phyloP scores from a whole-genome alignment of 192 early-diverging fungal species.

The Coemansia aciculifera region DNA sequence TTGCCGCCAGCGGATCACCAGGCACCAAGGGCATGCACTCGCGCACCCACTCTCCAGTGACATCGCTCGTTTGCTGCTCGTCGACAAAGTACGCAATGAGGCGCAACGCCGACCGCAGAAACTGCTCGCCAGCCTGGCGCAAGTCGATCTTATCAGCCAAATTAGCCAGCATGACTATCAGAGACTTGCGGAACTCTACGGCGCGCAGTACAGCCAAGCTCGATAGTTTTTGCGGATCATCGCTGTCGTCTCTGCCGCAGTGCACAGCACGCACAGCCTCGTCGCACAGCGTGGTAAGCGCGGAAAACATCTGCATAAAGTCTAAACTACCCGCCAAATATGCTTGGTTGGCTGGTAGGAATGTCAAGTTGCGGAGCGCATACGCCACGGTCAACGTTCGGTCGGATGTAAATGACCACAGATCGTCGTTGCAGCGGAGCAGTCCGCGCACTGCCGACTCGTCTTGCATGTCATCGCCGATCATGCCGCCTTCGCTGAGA shows the following conservation, averaged over 20 bases:
- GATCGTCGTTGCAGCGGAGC: constrained; percentile 34
- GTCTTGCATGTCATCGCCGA: constrained; percentile 50
- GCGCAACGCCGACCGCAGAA: constrained; percentile 26
- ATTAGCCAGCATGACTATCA: constrained; percentile 39
- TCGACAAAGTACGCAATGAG: constrained; percentile 48
- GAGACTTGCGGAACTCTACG: constrained; percentile 45
- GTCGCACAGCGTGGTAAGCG: constrained; percentile 27
- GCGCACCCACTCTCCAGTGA: constrained; percentile 27
- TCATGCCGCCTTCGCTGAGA: constrained; percentile 24
- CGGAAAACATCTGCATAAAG: constrained; percentile 30
- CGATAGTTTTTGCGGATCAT: background rate
- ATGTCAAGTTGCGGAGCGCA: constrained; percentile 48
- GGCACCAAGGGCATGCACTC: constrained; percentile 14
- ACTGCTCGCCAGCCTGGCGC: background rate
- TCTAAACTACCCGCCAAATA: constrained; percentile 36
- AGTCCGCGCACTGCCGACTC: constrained; percentile 34
- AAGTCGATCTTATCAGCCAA: constrained; percentile 37
- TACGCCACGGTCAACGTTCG: constrained; percentile 45
- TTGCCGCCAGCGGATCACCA: constrained; percentile 8
- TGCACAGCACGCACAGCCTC: constrained; percentile 7
- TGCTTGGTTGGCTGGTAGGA: constrained; percentile 46
- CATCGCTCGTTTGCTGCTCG: constrained; percentile 32
- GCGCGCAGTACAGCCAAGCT: constrained; percentile 38
- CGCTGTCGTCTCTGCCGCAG: background rate
- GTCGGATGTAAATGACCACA: constrained; percentile 54